Evolutionary conservation across 164 flowering plant genomes (phyloP).

Genomic region (Aristolochia fimbriata): DNA sequence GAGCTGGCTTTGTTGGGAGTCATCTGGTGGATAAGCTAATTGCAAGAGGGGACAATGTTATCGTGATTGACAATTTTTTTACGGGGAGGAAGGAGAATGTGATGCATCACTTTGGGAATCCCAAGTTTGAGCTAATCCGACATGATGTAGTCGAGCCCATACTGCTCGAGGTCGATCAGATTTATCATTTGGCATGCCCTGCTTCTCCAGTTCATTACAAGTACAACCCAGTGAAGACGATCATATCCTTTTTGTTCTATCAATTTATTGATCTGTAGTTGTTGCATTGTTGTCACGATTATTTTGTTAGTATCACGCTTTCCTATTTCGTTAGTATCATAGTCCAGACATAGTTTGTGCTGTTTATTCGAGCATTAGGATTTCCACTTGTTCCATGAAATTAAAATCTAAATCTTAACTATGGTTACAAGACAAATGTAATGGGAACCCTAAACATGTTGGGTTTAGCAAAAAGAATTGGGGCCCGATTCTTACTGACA

Average conservation of each 20-base stretch:
- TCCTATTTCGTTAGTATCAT: not conserved
- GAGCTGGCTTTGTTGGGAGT: slow-evolving; percentile 94
- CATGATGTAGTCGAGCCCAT: slow-evolving; percentile 98
- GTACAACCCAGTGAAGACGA: slow-evolving; percentile 89
- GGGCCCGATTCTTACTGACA: slow-evolving; percentile 80
- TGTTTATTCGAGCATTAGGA: not conserved
- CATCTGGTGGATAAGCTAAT: slow-evolving; percentile 88
- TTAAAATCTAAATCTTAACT: slow-evolving; percentile 34
- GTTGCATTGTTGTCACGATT: not conserved
- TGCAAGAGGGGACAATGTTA: slow-evolving; percentile 76
- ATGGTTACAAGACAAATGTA: slow-evolving; percentile 85
- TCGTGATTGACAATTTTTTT: slow-evolving; percentile 89
- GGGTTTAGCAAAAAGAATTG: slow-evolving; percentile 93
- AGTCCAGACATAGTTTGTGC: not conserved
- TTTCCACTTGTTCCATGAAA: not conserved
- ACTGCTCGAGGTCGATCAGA: slow-evolving; percentile 93
- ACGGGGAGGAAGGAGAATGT: slow-evolving; percentile 95
- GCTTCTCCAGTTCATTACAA: slow-evolving; percentile 98
- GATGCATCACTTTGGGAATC: slow-evolving; percentile 70
- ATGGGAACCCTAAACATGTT: slow-evolving; percentile 95
- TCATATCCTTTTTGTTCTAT: slow-evolving; percentile 55
- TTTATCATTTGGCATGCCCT: slow-evolving; percentile 93
- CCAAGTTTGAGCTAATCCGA: slow-evolving; percentile 82
- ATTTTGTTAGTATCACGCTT: no score
- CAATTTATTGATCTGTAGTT: not conserved